Conservation (phyloP, 2,329 filamentous ascomycete species). For the Dactylellina haptotyla region DNA sequence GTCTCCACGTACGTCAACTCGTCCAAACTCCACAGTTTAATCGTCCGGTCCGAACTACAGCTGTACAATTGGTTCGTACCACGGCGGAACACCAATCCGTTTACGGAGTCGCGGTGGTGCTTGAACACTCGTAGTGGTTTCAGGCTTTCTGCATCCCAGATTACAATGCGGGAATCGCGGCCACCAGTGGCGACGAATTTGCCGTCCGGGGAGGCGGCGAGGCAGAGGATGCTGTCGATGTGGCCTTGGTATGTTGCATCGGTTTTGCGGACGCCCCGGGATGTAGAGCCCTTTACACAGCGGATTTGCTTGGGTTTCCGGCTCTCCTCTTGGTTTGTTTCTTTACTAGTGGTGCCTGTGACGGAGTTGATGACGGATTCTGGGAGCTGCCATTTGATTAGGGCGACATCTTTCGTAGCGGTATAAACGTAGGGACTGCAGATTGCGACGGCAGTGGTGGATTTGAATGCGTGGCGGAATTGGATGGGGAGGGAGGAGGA, state of each 20-base stretch:
- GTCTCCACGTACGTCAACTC: constrained; percentile 95
- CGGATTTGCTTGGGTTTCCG: constrained; percentile 72
- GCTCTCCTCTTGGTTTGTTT: constrained; percentile 66
- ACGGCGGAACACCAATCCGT: constrained; percentile 82
- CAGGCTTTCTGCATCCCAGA: constrained; percentile 85
- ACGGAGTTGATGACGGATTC: constrained; percentile 54
- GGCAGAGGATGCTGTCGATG: constrained; percentile 79
- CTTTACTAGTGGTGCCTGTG: constrained; percentile 14
- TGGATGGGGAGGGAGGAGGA: constrained; percentile 73
- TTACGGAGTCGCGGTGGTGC: constrained; percentile 91
- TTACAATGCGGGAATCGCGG: constrained; percentile 81
- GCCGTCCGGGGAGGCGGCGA: constrained; percentile 88
- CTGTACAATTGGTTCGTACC: constrained; percentile 94
- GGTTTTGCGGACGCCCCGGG: constrained; percentile 65
- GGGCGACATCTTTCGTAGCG: constrained; percentile 81
- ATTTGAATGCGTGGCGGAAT: constrained; percentile 80
- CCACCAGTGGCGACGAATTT: constrained; percentile 92
- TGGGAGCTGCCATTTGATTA: constrained; percentile 88
- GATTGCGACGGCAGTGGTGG: constrained; percentile 81
- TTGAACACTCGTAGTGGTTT: constrained; percentile 83
- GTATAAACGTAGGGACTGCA: constrained; percentile 86
- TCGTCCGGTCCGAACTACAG: constrained; percentile 86
- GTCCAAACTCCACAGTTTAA: constrained; percentile 94
- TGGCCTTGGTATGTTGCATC: constrained; percentile 79
- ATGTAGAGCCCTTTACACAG: constrained; percentile 68